Conservation (phyloP, 2,329 filamentous ascomycete genomes). For the Arachnomyces sp. region DNA sequence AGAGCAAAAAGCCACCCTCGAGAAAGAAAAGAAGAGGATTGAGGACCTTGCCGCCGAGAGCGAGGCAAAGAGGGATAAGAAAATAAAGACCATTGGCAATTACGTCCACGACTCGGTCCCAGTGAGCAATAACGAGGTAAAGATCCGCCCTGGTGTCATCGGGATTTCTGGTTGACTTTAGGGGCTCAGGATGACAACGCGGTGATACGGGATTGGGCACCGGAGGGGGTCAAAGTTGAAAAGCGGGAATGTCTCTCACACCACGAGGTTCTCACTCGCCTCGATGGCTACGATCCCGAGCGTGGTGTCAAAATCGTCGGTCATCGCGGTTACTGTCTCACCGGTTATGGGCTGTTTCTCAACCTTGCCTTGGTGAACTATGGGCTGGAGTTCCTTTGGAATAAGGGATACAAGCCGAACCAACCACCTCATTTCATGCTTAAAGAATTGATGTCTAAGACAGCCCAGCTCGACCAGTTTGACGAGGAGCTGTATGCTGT, state of each 20-base stretch:
- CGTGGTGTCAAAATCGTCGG: constrained; percentile 90
- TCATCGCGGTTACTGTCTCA: constrained; percentile 88
- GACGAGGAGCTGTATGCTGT: constrained; percentile 99
- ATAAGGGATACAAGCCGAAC: constrained; percentile 71
- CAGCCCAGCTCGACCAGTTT: constrained; percentile 91
- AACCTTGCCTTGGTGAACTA: constrained; percentile 95
- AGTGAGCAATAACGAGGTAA: constrained; percentile 69
- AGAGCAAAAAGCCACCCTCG: constrained; percentile 65
- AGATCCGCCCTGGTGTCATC: neutral
- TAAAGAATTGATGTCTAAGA: constrained; percentile 94
- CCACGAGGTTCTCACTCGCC: constrained; percentile 80
- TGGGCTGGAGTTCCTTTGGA: constrained; percentile 76
- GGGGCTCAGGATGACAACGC: constrained; percentile 63
- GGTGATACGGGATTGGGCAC: constrained; percentile 68
- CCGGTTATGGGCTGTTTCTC: constrained; percentile 78
- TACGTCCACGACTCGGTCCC: constrained; percentile 85
- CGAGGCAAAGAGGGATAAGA: constrained; percentile 62
- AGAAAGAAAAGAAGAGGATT: constrained; percentile 73
- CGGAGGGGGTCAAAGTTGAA: constrained; percentile 63
- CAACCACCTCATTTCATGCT: constrained; percentile 93
- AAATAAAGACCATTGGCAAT: constrained; percentile 80
- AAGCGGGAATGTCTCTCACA: constrained; percentile 78
- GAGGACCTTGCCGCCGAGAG: constrained; percentile 69
- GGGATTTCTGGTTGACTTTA: constrained; percentile 1
- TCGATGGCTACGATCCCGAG: constrained; percentile 89